These are phyloP conservation scores for Leccinum variicolor DNA, from an alignment of 768 basidiomycete species.

Conservation along the genomic window DNA sequence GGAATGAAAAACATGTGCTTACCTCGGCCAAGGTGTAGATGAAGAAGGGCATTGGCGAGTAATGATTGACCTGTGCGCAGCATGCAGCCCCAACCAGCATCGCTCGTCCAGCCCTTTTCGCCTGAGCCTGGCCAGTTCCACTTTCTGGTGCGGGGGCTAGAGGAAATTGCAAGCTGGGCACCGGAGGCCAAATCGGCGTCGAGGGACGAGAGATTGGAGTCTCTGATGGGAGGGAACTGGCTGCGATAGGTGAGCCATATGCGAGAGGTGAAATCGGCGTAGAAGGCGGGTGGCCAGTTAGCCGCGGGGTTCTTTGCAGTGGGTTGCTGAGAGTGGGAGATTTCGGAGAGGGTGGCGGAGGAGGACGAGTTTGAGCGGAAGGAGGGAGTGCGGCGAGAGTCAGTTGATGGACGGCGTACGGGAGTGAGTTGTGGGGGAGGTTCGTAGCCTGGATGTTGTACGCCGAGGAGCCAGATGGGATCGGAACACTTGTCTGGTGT, in stretches of 20 bases:
- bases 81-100: conserved; percentile 94
- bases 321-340: conserved; percentile 37
- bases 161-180: conserved; percentile 33
- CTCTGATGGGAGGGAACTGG: conserved; percentile 78
- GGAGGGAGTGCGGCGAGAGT: conserved; percentile 40
- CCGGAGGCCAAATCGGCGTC: conserved; percentile 33
- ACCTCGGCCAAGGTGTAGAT: conserved; percentile 76
- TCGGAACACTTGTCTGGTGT: conserved; percentile 78
- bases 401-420: conserved; percentile 37
- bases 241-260: conserved; percentile 93
- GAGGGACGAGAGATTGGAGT: conserved; percentile 47
- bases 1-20: conserved; percentile 15
- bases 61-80: conserved; percentile 82
- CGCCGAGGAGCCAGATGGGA: conserved; percentile 87
- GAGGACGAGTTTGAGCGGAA: conserved; percentile 45
- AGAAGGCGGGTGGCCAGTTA: conserved; percentile 81
- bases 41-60: conserved; percentile 75
- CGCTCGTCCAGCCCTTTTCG: conserved; percentile 80
- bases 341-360: conserved; percentile 32
- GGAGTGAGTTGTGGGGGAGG: conserved; percentile 29
- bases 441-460: conserved; percentile 76
- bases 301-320: conserved; percentile 31
- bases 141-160: conserved; percentile 45
- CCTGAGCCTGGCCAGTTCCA: conserved; percentile 65
- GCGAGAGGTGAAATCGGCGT: conserved; percentile 82